Evolutionary conservation across 202 grass and related monocot genomes (phyloP).

Genomic region (Setaria viridis): DNA sequence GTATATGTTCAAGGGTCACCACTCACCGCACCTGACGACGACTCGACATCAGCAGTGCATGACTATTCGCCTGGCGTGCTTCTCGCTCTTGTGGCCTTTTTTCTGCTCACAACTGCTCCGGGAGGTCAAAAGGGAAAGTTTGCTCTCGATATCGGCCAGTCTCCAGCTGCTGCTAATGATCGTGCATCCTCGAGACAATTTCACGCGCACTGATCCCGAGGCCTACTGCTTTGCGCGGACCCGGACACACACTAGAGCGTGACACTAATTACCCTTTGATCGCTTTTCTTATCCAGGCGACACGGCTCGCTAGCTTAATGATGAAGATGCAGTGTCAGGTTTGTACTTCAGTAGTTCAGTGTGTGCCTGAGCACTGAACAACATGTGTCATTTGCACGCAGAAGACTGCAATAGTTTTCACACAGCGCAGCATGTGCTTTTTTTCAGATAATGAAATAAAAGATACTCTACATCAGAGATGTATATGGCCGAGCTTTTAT

Average conservation of each 20-base stretch:
- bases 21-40: not conserved
- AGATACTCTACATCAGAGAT: not conserved
- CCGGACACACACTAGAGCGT: slow-evolving; percentile 20
- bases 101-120: slow-evolving; percentile 15
- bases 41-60: slow-evolving; percentile 23
- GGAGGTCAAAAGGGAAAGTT: slow-evolving; percentile 33
- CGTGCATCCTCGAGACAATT: slow-evolving; percentile 38
- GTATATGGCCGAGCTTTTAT: not conserved
- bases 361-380: not conserved
- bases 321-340: slow-evolving; percentile 20
- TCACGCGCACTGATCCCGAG: slow-evolving; percentile 54
- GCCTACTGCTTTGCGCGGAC: slow-evolving; percentile 26
- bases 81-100: not conserved
- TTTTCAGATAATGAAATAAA: not conserved
- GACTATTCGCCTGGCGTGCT: slow-evolving; percentile 23
- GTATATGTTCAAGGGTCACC: not conserved
- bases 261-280: slow-evolving; percentile 35
- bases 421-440: not conserved
- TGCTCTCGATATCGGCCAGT: not conserved
- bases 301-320: slow-evolving; percentile 32
- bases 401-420: not conserved
- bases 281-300: slow-evolving; percentile 36
- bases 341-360: not conserved
- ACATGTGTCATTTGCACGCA: not conserved
- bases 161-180: slow-evolving; percentile 35